These are phyloP conservation scores for Erodium texanum DNA, from an alignment of 441 rosid species.

Conservation along the genomic window DNA sequence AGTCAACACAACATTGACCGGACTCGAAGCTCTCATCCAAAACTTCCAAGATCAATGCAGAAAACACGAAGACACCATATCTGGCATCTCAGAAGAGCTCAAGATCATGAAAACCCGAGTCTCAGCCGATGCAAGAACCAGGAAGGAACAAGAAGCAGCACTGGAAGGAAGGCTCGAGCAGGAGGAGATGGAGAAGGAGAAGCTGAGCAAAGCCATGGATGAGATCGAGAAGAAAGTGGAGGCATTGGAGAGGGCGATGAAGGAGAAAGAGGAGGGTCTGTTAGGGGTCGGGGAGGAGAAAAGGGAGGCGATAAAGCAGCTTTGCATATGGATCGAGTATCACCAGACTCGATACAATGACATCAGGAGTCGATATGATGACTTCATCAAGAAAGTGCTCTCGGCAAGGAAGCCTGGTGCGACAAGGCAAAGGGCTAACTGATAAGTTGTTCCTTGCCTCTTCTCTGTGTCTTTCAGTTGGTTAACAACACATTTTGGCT, in stretches of 20 bases:
- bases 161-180: conserved; percentile 35
- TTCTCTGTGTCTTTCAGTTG: too few relatives aligned
- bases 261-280: conserved; percentile 33
- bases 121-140: conserved; percentile 27
- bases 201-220: conserved; percentile 22
- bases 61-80: conserved; percentile 7
- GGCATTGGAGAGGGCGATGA: conserved; percentile 32
- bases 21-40: conserved; percentile 31
- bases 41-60: conserved; percentile 31
- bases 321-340: conserved; percentile 71
- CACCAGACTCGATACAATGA: conserved; percentile 51
- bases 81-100: conserved; percentile 34
- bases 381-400: conserved; percentile 49
- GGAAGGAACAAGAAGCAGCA: conserved; percentile 31
- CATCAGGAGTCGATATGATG: conserved; percentile 40
- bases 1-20: conserved; percentile 26
- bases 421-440: too few relatives aligned
- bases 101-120: conserved; percentile 34
- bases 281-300: conserved; percentile 53
- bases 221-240: conserved; percentile 35
- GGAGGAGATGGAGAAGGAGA: conserved; percentile 48
- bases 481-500: too few relatives aligned
- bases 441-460: too few relatives aligned
- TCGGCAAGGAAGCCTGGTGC: conserved; percentile 29
- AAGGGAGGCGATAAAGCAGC: conserved; percentile 89